phyloP scores from a whole-genome alignment of 192 early-diverging fungal genomes.

The Coemansia sp. region DNA sequence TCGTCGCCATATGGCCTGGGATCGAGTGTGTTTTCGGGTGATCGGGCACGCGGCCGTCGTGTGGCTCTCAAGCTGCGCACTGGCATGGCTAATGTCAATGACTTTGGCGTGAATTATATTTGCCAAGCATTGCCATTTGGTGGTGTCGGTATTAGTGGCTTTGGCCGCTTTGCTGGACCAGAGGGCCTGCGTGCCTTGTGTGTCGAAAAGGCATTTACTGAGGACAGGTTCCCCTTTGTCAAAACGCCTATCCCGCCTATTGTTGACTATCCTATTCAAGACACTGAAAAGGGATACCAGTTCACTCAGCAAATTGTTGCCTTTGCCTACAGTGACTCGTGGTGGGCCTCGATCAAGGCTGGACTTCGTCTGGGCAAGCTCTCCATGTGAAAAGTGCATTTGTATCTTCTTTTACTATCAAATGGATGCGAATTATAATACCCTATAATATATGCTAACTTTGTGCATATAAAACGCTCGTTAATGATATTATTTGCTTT shows the following conservation, averaged over 20 bases:
- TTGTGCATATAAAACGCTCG: no score
- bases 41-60: constrained; percentile 62
- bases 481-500: no score
- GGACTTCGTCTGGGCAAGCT: constrained; percentile 59
- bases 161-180: constrained; percentile 74
- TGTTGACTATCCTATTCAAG: constrained; percentile 74
- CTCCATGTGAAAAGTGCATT: constrained; percentile 29
- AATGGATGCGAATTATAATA: no score
- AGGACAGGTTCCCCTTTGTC: constrained; percentile 70
- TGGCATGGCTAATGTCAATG: constrained; percentile 87
- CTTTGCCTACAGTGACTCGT: constrained; percentile 57
- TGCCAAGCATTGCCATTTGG: constrained; percentile 84
- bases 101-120: constrained; percentile 84
- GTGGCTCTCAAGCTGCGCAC: constrained; percentile 66
- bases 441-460: no score
- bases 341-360: constrained; percentile 58
- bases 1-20: constrained; percentile 76
- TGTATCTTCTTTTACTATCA: no score
- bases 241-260: constrained; percentile 76
- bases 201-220: constrained; percentile 70
- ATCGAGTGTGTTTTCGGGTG: constrained; percentile 75
- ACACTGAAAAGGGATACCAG: constrained; percentile 56
- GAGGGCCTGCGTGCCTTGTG: constrained; percentile 77
- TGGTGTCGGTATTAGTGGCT: constrained; percentile 77
- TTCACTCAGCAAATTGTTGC: constrained; percentile 63